Evolutionary conservation across 176 grass and related monocot species (phyloP).

Genomic region (Elymus sibiricus): DNA sequence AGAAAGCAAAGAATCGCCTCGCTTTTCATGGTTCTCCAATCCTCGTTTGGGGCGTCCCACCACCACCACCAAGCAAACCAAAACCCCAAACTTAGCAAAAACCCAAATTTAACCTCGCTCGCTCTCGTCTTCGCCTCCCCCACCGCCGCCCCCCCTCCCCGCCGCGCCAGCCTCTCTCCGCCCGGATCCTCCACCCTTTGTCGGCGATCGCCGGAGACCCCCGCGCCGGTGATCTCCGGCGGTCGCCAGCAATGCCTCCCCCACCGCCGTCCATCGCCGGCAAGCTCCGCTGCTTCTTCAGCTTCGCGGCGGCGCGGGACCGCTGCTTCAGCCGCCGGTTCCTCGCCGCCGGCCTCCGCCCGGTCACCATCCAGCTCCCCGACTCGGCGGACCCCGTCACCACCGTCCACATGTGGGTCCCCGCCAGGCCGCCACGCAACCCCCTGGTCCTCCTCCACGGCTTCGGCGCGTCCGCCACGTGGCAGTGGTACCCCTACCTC

Average conservation of each 20-base stretch:
- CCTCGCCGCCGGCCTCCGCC: slow-evolving; percentile 57
- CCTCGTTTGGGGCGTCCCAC: neutral
- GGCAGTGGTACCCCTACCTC: slow-evolving; percentile 89
- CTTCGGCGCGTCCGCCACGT: slow-evolving; percentile 85
- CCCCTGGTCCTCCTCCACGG: slow-evolving; percentile 85
- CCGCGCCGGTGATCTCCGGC: neutral
- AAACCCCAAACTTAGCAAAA: slow-evolving; percentile 26
- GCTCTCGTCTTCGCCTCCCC: neutral
- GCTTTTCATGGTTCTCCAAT: neutral
- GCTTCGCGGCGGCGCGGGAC: slow-evolving; percentile 76
- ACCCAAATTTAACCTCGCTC: slow-evolving; percentile 28
- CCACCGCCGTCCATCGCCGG: slow-evolving; percentile 28
- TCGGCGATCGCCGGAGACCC: slow-evolving; percentile 28
- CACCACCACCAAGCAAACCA: slow-evolving; percentile 1
- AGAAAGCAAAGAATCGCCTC: neutral
- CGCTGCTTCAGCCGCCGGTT: slow-evolving; percentile 65
- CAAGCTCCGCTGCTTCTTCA: slow-evolving; percentile 40
- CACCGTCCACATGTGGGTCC: slow-evolving; percentile 77
- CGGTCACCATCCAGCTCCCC: slow-evolving; percentile 36
- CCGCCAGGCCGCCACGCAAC: slow-evolving; percentile 41
- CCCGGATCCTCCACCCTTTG: neutral
- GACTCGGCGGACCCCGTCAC: slow-evolving; percentile 26
- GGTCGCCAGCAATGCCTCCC: slow-evolving; percentile 38
- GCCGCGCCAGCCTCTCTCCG: neutral
- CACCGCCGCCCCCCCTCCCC: neutral